Conservation (phyloP, 768 basidiomycete species). For the Suillus plorans region DNA sequence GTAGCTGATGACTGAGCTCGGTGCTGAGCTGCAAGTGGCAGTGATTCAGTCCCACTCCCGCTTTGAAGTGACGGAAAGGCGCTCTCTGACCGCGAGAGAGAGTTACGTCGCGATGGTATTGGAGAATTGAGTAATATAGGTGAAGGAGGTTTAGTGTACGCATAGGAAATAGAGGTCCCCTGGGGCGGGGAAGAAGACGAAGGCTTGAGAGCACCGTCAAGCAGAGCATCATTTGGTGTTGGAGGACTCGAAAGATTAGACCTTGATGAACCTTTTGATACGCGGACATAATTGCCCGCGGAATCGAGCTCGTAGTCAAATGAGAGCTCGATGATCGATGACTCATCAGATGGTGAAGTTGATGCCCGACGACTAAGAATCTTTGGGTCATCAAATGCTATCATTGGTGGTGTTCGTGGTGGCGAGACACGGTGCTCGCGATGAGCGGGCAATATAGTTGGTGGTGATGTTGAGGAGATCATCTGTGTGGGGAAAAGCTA, state of each 20-base stretch:
- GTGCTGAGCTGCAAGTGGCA: conserved; percentile 29
- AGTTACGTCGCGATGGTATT: conserved; percentile 40
- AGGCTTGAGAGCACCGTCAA: conserved; percentile 23
- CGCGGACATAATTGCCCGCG: conserved; percentile 44
- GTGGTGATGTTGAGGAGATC: conserved; percentile 20
- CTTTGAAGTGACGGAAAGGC: conserved; percentile 47
- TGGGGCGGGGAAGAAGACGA: conserved; percentile 28
- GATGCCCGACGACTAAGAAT: conserved; percentile 29
- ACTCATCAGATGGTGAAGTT: conserved; percentile 43
- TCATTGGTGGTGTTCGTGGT: conserved; percentile 28
- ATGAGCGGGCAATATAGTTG: conserved; percentile 28
- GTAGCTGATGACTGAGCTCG: conserved; percentile 26
- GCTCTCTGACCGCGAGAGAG: conserved; percentile 69
- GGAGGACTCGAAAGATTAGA: conserved; percentile 39
- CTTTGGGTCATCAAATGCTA: conserved; percentile 31
- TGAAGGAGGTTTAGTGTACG: conserved; percentile 28
- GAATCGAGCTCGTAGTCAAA: conserved; percentile 48
- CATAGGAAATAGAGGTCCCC: conserved; percentile 19
- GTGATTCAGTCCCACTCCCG: conserved; percentile 12
- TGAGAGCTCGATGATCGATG: conserved; percentile 46
- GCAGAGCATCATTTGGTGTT: conserved; percentile 36
- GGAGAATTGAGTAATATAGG: conserved; percentile 40
- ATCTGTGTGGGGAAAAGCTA: conserved; percentile 14
- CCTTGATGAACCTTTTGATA: conserved; percentile 43
- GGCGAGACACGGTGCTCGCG: conserved; percentile 32